A percentile compares a stretch with the other conserved stretches of the same genome.
Evolutionary conservation across 1,139 yeast genomes (phyloP).

Genomic region (Yamadazyma friedrichii): DNA sequence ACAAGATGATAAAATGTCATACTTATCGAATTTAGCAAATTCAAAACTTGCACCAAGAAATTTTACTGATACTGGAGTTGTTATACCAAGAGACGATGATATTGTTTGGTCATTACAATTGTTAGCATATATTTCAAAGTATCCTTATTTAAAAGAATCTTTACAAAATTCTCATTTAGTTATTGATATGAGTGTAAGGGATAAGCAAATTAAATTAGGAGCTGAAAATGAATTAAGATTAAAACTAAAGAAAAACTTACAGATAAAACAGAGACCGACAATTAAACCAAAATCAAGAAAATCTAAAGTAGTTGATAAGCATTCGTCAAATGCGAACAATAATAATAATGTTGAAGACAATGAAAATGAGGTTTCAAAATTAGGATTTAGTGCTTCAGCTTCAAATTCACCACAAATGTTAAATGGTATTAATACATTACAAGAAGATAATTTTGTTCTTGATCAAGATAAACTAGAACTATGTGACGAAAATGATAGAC

Average conservation of each 20-base stretch:
- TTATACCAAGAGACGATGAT: constrained; percentile 88
- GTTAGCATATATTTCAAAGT: constrained; percentile 89
- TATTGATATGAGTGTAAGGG: constrained; percentile 52
- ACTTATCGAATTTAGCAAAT: constrained; percentile 19
- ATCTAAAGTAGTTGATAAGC: constrained; percentile 9
- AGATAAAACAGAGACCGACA: constrained; percentile 32
- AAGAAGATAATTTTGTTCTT: constrained; percentile 33
- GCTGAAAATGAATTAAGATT: constrained; percentile 39
- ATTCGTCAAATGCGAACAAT: not conserved
- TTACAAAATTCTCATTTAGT: constrained; percentile 71
- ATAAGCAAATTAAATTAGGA: constrained; percentile 39
- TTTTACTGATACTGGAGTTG: constrained; percentile 68
- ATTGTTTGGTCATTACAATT: constrained; percentile 91
- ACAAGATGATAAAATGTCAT: constrained; percentile 32
- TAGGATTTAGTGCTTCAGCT: constrained; percentile 35
- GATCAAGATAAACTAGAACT: constrained; percentile 38
- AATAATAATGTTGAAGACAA: constrained; percentile 3
- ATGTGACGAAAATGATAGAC: constrained; percentile 26
- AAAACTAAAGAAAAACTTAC: constrained; percentile 30
- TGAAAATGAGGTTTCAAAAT: constrained; percentile 8
- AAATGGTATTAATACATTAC: constrained; percentile 30
- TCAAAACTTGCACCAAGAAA: constrained; percentile 54
- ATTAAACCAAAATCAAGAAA: constrained; percentile 39
- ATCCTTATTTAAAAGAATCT: constrained; percentile 71
- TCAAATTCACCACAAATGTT: constrained; percentile 45